Evolutionary conservation across 805 yeast genomes (phyloP).

Genomic region (Candida endomychidarum): DNA sequence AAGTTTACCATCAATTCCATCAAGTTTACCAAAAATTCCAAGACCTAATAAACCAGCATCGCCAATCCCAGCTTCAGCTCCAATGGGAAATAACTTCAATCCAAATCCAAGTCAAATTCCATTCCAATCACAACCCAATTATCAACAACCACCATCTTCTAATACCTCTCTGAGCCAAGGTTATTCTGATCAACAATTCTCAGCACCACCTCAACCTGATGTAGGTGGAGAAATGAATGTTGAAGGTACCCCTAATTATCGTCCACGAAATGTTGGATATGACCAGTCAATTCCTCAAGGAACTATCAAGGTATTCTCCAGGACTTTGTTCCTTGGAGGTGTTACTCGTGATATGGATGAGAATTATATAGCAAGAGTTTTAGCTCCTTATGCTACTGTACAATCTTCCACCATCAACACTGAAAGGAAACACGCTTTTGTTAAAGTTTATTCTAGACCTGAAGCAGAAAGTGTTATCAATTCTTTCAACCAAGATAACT

Average conservation of each 20-base stretch:
- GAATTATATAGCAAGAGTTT: slow-evolving; percentile 60
- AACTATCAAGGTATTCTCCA: slow-evolving; percentile 75
- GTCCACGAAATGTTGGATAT: slow-evolving; percentile 69
- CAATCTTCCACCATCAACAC: slow-evolving; percentile 86
- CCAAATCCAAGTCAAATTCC: slow-evolving; percentile 4
- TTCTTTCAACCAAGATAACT: slow-evolving; percentile 68
- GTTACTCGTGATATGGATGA: slow-evolving; percentile 84
- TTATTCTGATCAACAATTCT: slow-evolving; percentile 5
- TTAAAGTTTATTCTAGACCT: slow-evolving; percentile 84
- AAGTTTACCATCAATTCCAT: slow-evolving; percentile 17
- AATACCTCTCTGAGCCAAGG: slow-evolving; percentile 8
- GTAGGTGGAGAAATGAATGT: slow-evolving; percentile 59
- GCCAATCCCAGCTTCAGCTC: slow-evolving; percentile 5
- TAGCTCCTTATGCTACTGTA: slow-evolving; percentile 86
- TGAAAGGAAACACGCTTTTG: slow-evolving; percentile 94
- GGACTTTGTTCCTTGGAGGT: slow-evolving; percentile 94
- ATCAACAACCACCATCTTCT: slow-evolving; percentile 10
- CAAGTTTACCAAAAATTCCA: slow-evolving; percentile 12
- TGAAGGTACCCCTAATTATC: slow-evolving; percentile 72
- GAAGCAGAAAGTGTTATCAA: slow-evolving; percentile 86
- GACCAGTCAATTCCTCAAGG: slow-evolving; percentile 77
- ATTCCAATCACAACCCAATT: slow-evolving; percentile 8
- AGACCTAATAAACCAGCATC: slow-evolving; percentile 2
- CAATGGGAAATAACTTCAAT: neutral
- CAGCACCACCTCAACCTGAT: neutral